phyloP scores from a whole-genome alignment of 1,284 basidiomycete species.

The Rhodotorula sp. region DNA sequence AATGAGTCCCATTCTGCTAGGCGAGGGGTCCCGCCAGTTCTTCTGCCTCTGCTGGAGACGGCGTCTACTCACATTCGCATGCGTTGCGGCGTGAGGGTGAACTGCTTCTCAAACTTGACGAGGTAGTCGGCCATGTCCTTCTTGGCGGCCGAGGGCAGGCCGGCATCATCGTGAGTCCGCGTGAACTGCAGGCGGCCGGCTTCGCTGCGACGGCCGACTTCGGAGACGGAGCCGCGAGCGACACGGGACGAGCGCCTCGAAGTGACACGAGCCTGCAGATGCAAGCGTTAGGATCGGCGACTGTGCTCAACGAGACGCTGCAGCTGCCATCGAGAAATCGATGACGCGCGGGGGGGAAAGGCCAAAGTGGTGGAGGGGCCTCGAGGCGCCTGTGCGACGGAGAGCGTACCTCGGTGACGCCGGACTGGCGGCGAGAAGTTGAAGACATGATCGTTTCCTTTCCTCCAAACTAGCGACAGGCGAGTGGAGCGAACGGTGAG shows the following conservation, averaged over 20 bases:
- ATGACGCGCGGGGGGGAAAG: constrained; percentile 1
- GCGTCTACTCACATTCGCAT: constrained; percentile 66
- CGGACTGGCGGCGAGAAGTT: constrained; percentile 7
- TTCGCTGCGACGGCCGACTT: constrained; percentile 30
- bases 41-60: not conserved
- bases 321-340: not conserved
- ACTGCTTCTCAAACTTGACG: constrained; percentile 49
- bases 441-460: not conserved
- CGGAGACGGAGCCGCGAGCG: constrained; percentile 31
- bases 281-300: too few species aligned
- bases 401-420: constrained; percentile 12
- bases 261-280: constrained; percentile 12
- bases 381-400: not conserved
- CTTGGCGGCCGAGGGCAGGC: constrained; percentile 23
- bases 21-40: not conserved
- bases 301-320: not conserved
- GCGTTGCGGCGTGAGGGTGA: constrained; percentile 82
- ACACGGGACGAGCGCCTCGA: constrained; percentile 21
- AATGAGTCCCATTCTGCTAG: not conserved
- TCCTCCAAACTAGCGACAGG: not conserved
- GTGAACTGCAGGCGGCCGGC: constrained; percentile 27
- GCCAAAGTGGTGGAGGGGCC: not conserved
- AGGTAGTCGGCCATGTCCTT: constrained; percentile 44
- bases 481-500: too few species aligned
- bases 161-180: constrained; percentile 18